Evolutionary conservation across 1,284 basidiomycete species (phyloP).

Genomic region (Heterobasidion parviporum): DNA sequence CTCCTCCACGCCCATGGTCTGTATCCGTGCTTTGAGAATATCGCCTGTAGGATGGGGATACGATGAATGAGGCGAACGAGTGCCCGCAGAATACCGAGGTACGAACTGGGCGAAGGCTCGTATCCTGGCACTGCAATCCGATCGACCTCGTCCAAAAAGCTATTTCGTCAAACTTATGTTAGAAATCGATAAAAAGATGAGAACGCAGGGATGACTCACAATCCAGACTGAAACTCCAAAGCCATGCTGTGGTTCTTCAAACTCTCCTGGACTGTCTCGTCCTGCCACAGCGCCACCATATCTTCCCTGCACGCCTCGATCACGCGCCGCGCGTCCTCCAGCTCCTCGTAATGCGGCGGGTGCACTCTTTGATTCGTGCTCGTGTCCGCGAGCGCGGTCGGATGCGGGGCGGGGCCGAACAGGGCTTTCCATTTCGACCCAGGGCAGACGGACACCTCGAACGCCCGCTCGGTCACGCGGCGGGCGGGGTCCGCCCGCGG

Average conservation of each 20-base stretch:
- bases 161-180: slow-evolving; percentile 6
- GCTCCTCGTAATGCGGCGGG: slow-evolving; percentile 5
- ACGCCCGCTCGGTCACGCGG: slow-evolving; percentile 23
- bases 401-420: slow-evolving; percentile 17
- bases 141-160: slow-evolving; percentile 53
- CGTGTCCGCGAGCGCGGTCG: slow-evolving; percentile 4
- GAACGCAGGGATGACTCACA: slow-evolving; percentile 34
- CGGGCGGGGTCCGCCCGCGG: not conserved
- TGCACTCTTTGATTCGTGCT: not conserved
- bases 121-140: slow-evolving; percentile 54
- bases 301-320: slow-evolving; percentile 55
- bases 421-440: slow-evolving; percentile 41
- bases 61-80: not conserved
- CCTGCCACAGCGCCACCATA: slow-evolving; percentile 58
- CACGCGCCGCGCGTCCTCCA: slow-evolving; percentile 44
- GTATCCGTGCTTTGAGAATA: slow-evolving; percentile 53
- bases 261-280: slow-evolving; percentile 46
- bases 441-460: slow-evolving; percentile 40
- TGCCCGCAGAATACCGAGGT: not conserved
- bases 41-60: slow-evolving; percentile 31
- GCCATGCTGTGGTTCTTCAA: slow-evolving; percentile 39
- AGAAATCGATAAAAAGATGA: not conserved
- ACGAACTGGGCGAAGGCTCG: slow-evolving; percentile 34
- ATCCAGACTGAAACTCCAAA: slow-evolving; percentile 58
- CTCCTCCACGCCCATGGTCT: slow-evolving; percentile 59